Percentiles rank a stretch among this genome's conserved stretches.
phyloP scores from a whole-genome alignment of 2,329 filamentous ascomycete genomes.

The Acephala macrosclerotiorum region DNA sequence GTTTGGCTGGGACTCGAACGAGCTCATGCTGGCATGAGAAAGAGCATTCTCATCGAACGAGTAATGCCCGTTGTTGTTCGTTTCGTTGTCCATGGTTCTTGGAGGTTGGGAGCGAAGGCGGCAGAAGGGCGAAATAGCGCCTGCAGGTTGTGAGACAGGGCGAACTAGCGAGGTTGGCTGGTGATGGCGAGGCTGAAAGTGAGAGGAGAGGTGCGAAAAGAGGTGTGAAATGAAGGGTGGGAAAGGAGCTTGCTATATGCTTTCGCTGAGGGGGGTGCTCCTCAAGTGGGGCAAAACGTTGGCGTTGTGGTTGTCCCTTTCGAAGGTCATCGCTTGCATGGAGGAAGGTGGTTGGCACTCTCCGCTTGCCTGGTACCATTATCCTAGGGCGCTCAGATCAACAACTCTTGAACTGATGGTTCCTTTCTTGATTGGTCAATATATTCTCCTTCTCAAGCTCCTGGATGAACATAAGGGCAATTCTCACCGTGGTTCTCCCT shows the following conservation, averaged over 20 bases:
- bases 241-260: background rate
- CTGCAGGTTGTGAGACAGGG: slow-evolving; percentile 1
- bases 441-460: too few relatives aligned
- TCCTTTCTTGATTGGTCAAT: too few relatives aligned
- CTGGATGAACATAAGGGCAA: too few relatives aligned
- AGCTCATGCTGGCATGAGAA: background rate
- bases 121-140: background rate
- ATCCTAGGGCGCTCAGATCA: too few relatives aligned
- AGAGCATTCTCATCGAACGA: slow-evolving; percentile 1
- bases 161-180: slow-evolving; percentile 5
- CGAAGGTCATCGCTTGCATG: background rate
- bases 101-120: background rate
- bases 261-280: background rate
- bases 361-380: too few relatives aligned
- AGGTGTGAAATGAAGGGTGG: background rate
- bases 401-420: too few relatives aligned
- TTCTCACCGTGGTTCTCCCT: too few relatives aligned
- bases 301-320: background rate
- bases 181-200: background rate
- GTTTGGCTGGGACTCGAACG: background rate
- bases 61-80: background rate
- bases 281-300: background rate
- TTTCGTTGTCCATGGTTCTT: background rate
- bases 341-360: too few relatives aligned
- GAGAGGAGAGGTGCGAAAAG: background rate